Evolutionary conservation across 192 early-diverging fungal species (phyloP), one percentile per base, ranked within the genome.

Genomic region (Backusella circina): DNA sequence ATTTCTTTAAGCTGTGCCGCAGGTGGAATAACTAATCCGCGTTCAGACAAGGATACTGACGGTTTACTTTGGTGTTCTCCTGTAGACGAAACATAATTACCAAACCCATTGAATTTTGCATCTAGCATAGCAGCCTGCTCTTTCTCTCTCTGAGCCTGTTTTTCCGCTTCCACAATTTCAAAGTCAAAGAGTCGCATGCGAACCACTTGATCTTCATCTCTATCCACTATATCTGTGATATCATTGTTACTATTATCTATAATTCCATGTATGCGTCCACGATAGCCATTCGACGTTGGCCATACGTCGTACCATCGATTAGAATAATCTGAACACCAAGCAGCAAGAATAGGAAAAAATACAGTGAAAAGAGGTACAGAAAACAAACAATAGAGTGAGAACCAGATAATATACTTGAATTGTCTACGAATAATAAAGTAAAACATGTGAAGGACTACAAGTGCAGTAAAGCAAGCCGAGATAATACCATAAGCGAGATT

Each of bases 231-330:
- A 32, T 79, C 74, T 39, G 8, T 26, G n/a, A 47, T 36, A 16
- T 77, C 70, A 0, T 21, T 30, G 5, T 71, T 57, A 8, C 47
- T 57, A 15, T 70, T 23, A 33, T 82, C 81, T 31, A 80, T 47
- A 2, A 74, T 67, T 16, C 82, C 82, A 50, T 83, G 82, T 12
- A 79, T 26, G 26, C 82, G 75, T 13, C 44, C 74, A 51, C 39
- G 26, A 28, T 37, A 32, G 6, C 78, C 78, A 23, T 61, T 32
- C 15, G 33, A 23, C 0, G 78, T 83, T 31, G 75, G 75, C 82
- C 82, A 83, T 9, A 83, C 71, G 61, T 83, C 82, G 30, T 83
- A 83, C 82, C 82, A 83, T 36, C 61, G 57, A 33, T 77, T 70
- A 0, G 75, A 71, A 47, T 74, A 38, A 61, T 83, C 72, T 10